These are phyloP conservation scores for Alternaria metachromatica DNA, from an alignment of 2,329 filamentous ascomycete genomes.

Conservation along the genomic window DNA sequence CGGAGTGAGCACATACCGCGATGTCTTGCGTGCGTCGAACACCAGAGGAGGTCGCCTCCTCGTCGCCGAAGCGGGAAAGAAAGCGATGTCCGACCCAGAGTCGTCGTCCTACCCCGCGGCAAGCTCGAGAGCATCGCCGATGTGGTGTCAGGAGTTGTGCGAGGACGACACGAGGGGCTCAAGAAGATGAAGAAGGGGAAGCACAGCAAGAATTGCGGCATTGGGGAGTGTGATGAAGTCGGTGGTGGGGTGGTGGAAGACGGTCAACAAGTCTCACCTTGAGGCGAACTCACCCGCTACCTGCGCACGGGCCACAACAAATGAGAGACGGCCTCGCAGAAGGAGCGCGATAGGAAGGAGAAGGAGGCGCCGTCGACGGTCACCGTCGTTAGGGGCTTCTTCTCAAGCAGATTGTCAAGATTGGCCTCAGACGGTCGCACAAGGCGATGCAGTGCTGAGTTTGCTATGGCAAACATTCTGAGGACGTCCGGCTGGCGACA, in stretches of 20 bases:
- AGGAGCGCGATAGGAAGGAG: not conserved
- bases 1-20: not conserved
- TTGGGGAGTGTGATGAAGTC: not conserved
- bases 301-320: slow-evolving; percentile 3
- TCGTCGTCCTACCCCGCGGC: not conserved
- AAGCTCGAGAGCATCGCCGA: not conserved
- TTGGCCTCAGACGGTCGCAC: not conserved
- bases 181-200: not conserved
- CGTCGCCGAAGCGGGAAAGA: not conserved
- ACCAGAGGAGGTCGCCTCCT: not conserved
- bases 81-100: not conserved
- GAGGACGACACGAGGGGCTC: not conserved
- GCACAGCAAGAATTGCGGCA: not conserved
- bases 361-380: not conserved
- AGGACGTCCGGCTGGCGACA: not conserved
- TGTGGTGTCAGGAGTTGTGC: not conserved
- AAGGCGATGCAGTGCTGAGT: not conserved
- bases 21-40: not conserved
- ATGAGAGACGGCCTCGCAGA: not conserved
- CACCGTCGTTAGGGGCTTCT: not conserved
- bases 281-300: not conserved
- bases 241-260: not conserved
- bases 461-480: not conserved
- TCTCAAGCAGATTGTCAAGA: not conserved
- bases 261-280: not conserved